A percentile compares a stretch with the other conserved stretches of the same genome.
phyloP scores from a whole-genome alignment of 148 eudicot genomes.

The Nepenthes gracilis region DNA sequence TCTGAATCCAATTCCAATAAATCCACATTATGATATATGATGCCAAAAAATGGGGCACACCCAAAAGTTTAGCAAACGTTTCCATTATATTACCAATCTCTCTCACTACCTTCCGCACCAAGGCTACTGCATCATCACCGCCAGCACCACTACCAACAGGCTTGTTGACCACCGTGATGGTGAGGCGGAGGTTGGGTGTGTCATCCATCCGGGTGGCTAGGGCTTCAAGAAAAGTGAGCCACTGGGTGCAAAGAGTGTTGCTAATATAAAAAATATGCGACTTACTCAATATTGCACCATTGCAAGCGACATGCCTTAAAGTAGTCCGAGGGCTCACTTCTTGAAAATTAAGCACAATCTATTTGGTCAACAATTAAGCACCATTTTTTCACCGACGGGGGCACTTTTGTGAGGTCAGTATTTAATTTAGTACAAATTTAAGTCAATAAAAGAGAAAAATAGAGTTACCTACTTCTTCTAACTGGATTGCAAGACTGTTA shows the following conservation, averaged over 20 bases:
- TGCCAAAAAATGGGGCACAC: slow-evolving; percentile 69
- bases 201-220: slow-evolving; percentile 79
- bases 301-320: slow-evolving; percentile 86
- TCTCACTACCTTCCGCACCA: slow-evolving; percentile 59
- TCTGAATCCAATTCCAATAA: slow-evolving; percentile 37
- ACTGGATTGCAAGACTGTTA: too few relatives aligned
- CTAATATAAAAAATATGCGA: slow-evolving; percentile 73
- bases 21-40: slow-evolving; percentile 59
- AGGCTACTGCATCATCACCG: too few relatives aligned
- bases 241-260: slow-evolving; percentile 81
- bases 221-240: slow-evolving; percentile 92
- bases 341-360: slow-evolving; percentile 60
- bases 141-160: slow-evolving; percentile 8
- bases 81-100: slow-evolving; percentile 78
- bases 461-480: too few relatives aligned
- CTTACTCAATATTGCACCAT: slow-evolving; percentile 62
- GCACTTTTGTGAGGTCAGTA: too few relatives aligned
- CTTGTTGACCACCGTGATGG: slow-evolving; percentile 40
- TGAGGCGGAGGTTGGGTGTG: slow-evolving; percentile 67
- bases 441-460: too few relatives aligned
- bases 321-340: slow-evolving; percentile 95
- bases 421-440: too few relatives aligned
- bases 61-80: slow-evolving; percentile 87
- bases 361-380: too few relatives aligned
- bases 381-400: too few relatives aligned